These are phyloP conservation scores for Leccinum longicurvipes DNA, from an alignment of 768 basidiomycete genomes.

Conservation along the genomic window DNA sequence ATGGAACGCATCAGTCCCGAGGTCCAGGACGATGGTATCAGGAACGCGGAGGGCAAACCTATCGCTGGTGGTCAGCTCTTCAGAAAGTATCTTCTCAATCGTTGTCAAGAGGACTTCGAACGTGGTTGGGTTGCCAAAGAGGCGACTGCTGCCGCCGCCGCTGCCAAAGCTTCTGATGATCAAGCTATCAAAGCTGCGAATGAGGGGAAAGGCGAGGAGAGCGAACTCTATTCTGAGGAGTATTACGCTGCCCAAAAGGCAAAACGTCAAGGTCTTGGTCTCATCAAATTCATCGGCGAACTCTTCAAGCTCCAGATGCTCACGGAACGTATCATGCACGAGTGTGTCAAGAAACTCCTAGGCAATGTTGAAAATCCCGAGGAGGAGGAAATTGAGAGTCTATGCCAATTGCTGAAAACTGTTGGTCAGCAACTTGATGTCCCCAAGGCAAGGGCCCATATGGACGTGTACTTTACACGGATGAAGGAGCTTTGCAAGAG, in stretches of 20 bases:
- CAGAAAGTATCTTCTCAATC: constrained; percentile 93
- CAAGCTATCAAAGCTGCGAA: constrained; percentile 70
- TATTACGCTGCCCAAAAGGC: constrained; percentile 97
- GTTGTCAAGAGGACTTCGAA: constrained; percentile 98
- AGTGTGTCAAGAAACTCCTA: constrained; percentile 94
- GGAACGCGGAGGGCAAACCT: constrained; percentile 77
- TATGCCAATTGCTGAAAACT: constrained; percentile 89
- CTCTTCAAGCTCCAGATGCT: constrained; percentile 99
- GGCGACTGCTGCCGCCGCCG: constrained; percentile 81
- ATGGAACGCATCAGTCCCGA: constrained; percentile 88
- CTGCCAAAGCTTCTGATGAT: constrained; percentile 81
- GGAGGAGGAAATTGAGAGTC: constrained; percentile 95
- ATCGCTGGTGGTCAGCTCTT: constrained; percentile 92
- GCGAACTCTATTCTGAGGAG: constrained; percentile 88
- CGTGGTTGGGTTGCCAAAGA: constrained; percentile 91
- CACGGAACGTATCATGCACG: constrained; percentile 97
- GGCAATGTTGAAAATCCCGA: constrained; percentile 93
- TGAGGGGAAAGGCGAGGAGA: constrained; percentile 54
- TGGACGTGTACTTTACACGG: constrained; percentile 91
- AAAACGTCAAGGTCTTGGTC: constrained; percentile 93
- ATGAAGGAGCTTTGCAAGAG: constrained; percentile 83
- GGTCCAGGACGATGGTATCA: constrained; percentile 87
- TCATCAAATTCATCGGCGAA: constrained; percentile 98
- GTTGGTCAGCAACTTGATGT: constrained; percentile 84
- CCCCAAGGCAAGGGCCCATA: constrained; percentile 73